phyloP scores from a whole-genome alignment of 176 grass and related monocot species.

The Juncus effusus region DNA sequence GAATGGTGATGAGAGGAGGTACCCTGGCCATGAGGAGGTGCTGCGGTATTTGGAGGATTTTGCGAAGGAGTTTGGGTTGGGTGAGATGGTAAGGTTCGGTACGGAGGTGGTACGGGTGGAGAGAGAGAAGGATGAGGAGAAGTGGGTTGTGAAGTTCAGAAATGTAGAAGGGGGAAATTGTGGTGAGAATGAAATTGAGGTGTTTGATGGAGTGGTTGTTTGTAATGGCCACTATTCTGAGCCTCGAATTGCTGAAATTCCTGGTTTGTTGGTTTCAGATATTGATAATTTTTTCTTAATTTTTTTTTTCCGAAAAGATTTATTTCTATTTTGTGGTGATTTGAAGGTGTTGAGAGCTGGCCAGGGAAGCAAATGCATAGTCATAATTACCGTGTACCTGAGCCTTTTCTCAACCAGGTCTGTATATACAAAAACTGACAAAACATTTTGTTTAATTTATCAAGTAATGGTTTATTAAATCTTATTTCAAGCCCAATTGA shows the following conservation, averaged over 20 bases:
- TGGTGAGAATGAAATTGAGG: conserved; percentile 28
- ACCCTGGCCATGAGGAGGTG: conserved; percentile 72
- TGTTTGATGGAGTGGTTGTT: conserved; percentile 48
- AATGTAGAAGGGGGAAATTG: conserved; percentile 1
- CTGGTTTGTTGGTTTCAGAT: conserved; percentile 23
- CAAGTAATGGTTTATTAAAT: not conserved
- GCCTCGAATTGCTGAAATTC: conserved; percentile 46
- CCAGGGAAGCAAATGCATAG: conserved; percentile 55
- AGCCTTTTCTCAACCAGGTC: conserved; percentile 37
- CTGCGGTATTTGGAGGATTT: conserved; percentile 79
- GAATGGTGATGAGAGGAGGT: conserved; percentile 45
- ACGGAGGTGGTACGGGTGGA: conserved; percentile 50
- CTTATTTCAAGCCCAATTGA: not conserved
- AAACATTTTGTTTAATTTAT: not conserved
- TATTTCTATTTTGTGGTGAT: not conserved
- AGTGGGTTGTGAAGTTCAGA: conserved; percentile 50
- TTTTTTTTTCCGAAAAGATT: not conserved
- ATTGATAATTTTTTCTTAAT: conserved; percentile 3
- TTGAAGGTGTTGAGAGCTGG: conserved; percentile 39
- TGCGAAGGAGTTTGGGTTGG: conserved; percentile 49
- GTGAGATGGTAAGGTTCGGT: conserved; percentile 46
- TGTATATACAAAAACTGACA: not conserved
- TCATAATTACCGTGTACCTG: conserved; percentile 51
- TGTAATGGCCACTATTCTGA: conserved; percentile 57
- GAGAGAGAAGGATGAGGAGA: conserved; percentile 22